Evolutionary conservation across 2,329 filamentous ascomycete species (phyloP), one percentile per base, ranked within the genome.

Genomic region (Beauveria brongniartii): DNA sequence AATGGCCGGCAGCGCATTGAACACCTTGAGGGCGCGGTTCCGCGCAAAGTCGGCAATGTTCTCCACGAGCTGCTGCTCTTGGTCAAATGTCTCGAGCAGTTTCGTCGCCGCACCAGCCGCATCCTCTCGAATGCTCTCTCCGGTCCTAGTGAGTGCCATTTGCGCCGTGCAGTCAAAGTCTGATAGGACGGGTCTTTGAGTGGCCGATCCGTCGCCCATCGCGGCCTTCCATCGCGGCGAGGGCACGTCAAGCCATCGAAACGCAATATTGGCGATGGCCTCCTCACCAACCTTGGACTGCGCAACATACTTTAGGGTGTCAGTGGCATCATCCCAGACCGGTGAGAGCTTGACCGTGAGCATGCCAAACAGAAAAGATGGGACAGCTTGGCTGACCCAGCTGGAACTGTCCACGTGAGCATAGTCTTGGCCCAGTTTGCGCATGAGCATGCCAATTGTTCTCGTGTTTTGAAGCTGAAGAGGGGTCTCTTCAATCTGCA

Each of bases 101-200:
- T 82, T 77, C 26, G 86, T 80, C 40, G 79, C 75, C 3, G 85
- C 77, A 62, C 81, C 77, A 14, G 78, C 73, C 12, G 85, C 75
- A 1, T 81, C 76, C 22, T 80, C 73, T 55, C 84, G 81, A 9
- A 83, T 78, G 55, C 78, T 75, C 16, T 74, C 69, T 5, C 84
- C 80, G 24, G 79, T 72, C 16, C 77, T 75, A 51, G 82, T 75
- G 1, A 96, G 73, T 34, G 78, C 80, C 40, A 79, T 78, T 41
- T 93, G 71, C 65, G 94, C 92, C 22, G 86, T 88, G 71, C 93
- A 97, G 71, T 96, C 88, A 66, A 96, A 99, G 65, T 94, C 86
- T 1, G 87, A 91, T 34, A 84, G 69, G 30, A 79, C 76, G 3
- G 69, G 69, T 16, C 72, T 75, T 28, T 68, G 68, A 2, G 73